Percentiles rank a stretch among this genome's conserved stretches.
These are phyloP conservation scores for Coprinopsis marcescibilis DNA, from an alignment of 768 basidiomycete genomes.

Conservation along the genomic window DNA sequence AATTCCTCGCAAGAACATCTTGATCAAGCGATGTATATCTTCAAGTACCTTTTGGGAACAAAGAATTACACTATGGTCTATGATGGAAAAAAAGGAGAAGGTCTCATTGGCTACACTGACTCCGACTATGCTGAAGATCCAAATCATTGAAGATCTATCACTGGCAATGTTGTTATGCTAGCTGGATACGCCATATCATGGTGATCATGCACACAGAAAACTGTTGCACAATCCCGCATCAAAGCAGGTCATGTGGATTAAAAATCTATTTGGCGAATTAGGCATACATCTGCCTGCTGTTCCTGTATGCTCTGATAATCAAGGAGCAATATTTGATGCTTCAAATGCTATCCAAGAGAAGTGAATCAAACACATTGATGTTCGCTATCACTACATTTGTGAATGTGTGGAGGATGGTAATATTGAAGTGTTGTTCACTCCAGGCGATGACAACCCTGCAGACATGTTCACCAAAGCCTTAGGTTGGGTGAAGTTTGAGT, in stretches of 20 bases:
- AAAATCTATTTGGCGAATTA: slow-evolving; percentile 14
- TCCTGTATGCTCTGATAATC: too few relatives aligned
- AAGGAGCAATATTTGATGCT: too few relatives aligned
- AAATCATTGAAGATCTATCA: slow-evolving; percentile 7
- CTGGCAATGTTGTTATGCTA: slow-evolving; percentile 25
- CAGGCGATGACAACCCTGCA: too few relatives aligned
- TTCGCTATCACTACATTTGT: too few relatives aligned
- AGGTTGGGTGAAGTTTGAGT: too few relatives aligned
- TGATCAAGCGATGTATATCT: slow-evolving; percentile 21
- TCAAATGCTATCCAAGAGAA: too few relatives aligned
- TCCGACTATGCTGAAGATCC: neutral
- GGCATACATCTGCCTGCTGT: slow-evolving; percentile 4
- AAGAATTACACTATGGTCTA: neutral
- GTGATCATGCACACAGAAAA: slow-evolving; percentile 24
- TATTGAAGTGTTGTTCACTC: too few relatives aligned
- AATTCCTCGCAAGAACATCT: slow-evolving; percentile 30
- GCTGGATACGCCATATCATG: slow-evolving; percentile 32
- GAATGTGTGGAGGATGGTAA: too few relatives aligned
- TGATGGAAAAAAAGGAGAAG: too few relatives aligned
- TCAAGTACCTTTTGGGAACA: slow-evolving; percentile 12
- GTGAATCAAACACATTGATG: too few relatives aligned
- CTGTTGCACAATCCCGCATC: slow-evolving; percentile 28
- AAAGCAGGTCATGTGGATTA: slow-evolving; percentile 20
- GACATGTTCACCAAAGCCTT: too few relatives aligned
- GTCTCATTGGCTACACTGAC: neutral